Evolutionary conservation across 2,329 filamentous ascomycete genomes (phyloP), one percentile per base, ranked within the genome.

Genomic region (Gliomastix tumulicola): DNA sequence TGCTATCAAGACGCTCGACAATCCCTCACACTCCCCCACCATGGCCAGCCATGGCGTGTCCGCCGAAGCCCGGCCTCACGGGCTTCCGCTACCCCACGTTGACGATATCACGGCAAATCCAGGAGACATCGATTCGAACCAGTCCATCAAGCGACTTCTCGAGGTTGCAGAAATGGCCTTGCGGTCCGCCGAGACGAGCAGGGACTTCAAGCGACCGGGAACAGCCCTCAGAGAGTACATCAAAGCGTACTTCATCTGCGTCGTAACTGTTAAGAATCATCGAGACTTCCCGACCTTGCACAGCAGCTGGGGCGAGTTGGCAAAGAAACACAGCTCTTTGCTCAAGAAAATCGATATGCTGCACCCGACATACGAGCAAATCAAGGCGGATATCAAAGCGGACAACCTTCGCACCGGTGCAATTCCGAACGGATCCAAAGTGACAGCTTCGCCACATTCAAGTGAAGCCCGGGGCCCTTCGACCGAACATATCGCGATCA

Each of bases 191-290:
- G 73, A 79, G 44, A 74, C 72, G 36, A 66, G 71, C 39, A 68
- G 79, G 40, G 74, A 75, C 42, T 82, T 84, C 59, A 66, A 75
- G 19, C 69, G 79, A 23, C 76, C 80, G 5, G 88, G 92, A 52
- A 59, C 79, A 25, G 89, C 89, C 4, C 82, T 94, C 38, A 76
- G 84, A 45, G 85, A 94, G 42, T 97, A 90, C 53, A 73, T 97
- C 40, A 77, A 82, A 44, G 86, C 89, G 10, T 88, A 76, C 41
- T 80, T 88, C 39, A 83, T 96, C 38, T 75, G 84, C 12, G 71
- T 88, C 35, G 80, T 90, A 38, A 66, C 81, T 30, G 81, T 97
- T 19, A 84, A 86, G 3, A 71, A 70, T 23, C 88, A 94, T 55
- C 77, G 74, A 39, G 85, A 90, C 43, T 94, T 79, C 56, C 74